Evolutionary conservation across 1,139 yeast genomes (phyloP), one percentile per base, ranked within the genome.

Genomic region (Pichia sp.): DNA sequence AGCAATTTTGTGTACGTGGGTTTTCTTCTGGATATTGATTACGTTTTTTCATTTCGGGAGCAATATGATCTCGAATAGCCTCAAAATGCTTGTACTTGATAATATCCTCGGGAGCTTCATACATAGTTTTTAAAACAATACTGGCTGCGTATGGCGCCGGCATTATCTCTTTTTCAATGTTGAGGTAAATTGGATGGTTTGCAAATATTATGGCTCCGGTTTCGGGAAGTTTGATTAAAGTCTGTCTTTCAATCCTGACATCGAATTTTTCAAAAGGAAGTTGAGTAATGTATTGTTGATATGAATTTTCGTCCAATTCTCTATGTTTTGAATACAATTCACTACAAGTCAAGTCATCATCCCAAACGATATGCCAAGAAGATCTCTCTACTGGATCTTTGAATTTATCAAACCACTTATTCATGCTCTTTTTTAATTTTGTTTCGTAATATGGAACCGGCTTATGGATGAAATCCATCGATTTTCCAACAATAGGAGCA

Each of bases 71-170:
- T 52, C 83, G 66, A 49, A 77, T 64, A 28, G 64, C 53, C 39
- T 67, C 75, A 53, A 76, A 80, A 50, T 71, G 73, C 57, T 79
- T 81, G 62, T 79, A 79, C 57, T 75, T 72, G 54, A 79, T 61
- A 45, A 81, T 80, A 43, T 70, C 73, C 47, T 73, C 74, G 1
- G 86, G 86, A 0, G 75, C 82, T 53, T 80, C 85, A 49, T 66
- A 73, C 40, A 81, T 59, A 44, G 78, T 75, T 54, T 78, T 78
- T 49, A 71, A 68, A 38, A 81, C 52, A 40, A 81, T 65, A 0
- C 81, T 72, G 4, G 88, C 87, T 29, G 79, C 71, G 65, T 74
- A 62, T 7, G 87, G 86, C 55, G 80, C 87, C 55, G 81, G 81
- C 55, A 75, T 77, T 79, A 79, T 74, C 51, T 81, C 86, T 23